Evolutionary conservation across 1,284 basidiomycete genomes (phyloP), one percentile per base, ranked within the genome.

Genomic region (Pseudozyma sp.): DNA sequence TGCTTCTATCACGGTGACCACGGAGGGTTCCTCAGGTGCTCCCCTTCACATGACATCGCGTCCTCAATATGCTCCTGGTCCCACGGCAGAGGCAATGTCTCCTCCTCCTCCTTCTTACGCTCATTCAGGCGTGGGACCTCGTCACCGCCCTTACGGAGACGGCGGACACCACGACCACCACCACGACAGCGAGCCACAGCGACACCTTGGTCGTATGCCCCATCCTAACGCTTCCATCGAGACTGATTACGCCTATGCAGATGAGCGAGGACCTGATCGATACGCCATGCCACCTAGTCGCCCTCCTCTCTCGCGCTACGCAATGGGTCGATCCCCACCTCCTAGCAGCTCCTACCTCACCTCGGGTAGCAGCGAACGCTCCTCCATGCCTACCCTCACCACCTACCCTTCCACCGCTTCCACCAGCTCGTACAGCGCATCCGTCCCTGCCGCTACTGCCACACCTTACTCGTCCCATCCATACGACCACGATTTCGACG

Each of bases 401-500:
- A 65, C 45, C 34, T 66, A 57, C 19, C 59, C 71, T 1, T 64
- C 66, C 11, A 63, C 71, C 3, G 56, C 71, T 1, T 59, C 59
- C 1, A 40, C 58, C 11, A 52, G 53, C 49, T 63, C 66, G 12
- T 69, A 48, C 25, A 31, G 25, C 25, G 25, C 25, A 31, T 31
- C 25, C 25, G 25, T 31, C 25, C 25, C 25, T 31, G 25, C 25
- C 25, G 25, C 25, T 39, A 42, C 51, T n/a, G 61, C 59, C 14
- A 49, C 61, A 2, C 52, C 50, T 10, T 54, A 52, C 35, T 47
- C 52, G 6, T 55, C 35, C 6, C 70, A 73, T 12, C 43, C 52
- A 3, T 61, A 68, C 45, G 71, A 74, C 18, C 66, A 69, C 25
- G 71, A 74, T 9, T 50, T 55, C 47, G 71, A 70, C 4, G 72